Conservation (phyloP, 2,329 filamentous ascomycete genomes). For the Sclerotinia sclerotiorum region DNA sequence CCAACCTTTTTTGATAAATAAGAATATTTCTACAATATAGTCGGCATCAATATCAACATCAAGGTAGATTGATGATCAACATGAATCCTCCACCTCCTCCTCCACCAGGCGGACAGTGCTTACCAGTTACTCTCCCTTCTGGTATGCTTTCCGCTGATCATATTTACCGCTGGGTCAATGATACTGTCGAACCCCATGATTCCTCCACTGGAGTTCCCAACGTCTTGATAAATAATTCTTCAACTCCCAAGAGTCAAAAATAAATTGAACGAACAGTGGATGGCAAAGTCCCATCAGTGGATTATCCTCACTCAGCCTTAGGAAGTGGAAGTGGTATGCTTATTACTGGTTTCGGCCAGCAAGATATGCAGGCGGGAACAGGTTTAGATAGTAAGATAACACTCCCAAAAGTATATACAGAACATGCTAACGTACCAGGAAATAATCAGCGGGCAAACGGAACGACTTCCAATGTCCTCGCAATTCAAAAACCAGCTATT, state of each 20-base stretch:
- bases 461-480: background rate
- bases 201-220: background rate
- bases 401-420: background rate
- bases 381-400: background rate
- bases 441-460: background rate
- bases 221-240: no score
- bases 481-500: background rate
- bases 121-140: background rate
- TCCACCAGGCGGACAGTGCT: no score
- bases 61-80: background rate
- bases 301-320: rapidly evolving
- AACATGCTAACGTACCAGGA: background rate
- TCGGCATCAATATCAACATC: background rate
- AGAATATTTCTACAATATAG: background rate
- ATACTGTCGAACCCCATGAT: background rate
- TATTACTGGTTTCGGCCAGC: background rate
- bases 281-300: background rate
- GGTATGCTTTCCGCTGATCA: background rate
- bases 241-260: background rate
- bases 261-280: background rate
- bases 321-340: no score
- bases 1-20: background rate
- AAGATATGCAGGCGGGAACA: background rate
- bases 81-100: background rate
- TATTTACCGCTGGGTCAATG: background rate